Percentiles rank a stretch among this genome's conserved stretches.
phyloP scores from a whole-genome alignment of 2,329 filamentous ascomycete genomes.

The Botrytis sinoallii region DNA sequence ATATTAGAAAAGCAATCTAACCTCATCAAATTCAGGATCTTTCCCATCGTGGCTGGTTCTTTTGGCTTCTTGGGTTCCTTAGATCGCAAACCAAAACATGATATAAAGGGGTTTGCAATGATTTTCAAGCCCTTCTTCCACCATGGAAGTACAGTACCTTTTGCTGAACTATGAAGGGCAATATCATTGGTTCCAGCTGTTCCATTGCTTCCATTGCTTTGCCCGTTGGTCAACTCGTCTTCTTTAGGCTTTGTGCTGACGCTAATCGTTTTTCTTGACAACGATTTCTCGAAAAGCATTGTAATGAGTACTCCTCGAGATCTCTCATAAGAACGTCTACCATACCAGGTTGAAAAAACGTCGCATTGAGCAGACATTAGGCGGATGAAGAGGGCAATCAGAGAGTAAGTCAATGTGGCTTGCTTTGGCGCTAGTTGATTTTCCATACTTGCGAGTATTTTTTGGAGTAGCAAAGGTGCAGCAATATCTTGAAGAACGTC shows the following conservation, averaged over 20 bases:
- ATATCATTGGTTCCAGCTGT: conserved; percentile 18
- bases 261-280: conserved; percentile 36
- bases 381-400: conserved; percentile 58
- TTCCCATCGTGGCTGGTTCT: conserved; percentile 75
- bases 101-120: conserved; percentile 30
- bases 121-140: conserved; percentile 23
- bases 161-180: conserved; percentile 10
- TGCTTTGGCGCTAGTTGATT: conserved; percentile 47
- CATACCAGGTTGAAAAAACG: conserved; percentile 75
- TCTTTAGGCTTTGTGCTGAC: conserved; percentile 31
- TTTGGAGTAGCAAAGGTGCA: conserved; percentile 67
- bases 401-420: conserved; percentile 63
- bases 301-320: conserved; percentile 83
- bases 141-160: conserved; percentile 15
- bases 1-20: conserved; percentile 37
- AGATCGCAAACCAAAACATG: conserved; percentile 31
- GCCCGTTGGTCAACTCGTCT: conserved; percentile 13
- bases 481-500: conserved; percentile 46
- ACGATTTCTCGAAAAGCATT: conserved; percentile 72
- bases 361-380: conserved; percentile 61
- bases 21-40: conserved; percentile 84
- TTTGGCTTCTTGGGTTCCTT: conserved; percentile 39
- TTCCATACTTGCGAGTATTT: conserved; percentile 65
- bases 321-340: conserved; percentile 78
- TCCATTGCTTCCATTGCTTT: conserved; percentile 17